Conservation (phyloP, 495 filamentous ascomycete species). For the Penicillium cataractarum region DNA sequence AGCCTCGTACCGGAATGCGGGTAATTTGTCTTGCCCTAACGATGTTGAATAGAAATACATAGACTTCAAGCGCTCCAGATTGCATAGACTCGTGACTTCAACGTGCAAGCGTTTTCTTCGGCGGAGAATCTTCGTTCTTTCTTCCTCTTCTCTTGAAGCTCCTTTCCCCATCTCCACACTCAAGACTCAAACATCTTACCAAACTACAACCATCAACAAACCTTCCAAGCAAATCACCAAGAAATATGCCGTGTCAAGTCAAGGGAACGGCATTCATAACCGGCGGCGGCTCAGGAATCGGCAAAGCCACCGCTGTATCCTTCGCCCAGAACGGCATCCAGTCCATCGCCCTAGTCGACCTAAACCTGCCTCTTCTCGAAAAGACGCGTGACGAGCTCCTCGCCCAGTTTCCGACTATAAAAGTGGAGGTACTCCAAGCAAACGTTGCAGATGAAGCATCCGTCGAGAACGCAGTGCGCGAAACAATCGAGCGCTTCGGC, state of each 20-base stretch:
- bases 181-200: not conserved
- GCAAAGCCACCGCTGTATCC: constrained; percentile 24
- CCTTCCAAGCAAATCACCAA: not conserved
- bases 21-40: too few species aligned
- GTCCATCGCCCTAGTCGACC: constrained; percentile 26
- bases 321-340: constrained; percentile 31
- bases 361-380: constrained; percentile 25
- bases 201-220: not conserved
- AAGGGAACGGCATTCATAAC: constrained; percentile 33
- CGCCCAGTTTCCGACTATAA: constrained; percentile 13
- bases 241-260: constrained; percentile 24
- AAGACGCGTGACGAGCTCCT: constrained; percentile 16
- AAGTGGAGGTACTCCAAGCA: constrained; percentile 14
- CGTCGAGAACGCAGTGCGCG: constrained; percentile 21
- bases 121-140: not conserved
- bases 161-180: not conserved
- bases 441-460: constrained; percentile 31
- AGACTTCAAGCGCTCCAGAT: not conserved
- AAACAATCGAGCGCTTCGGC: constrained; percentile 33
- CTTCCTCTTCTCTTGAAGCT: not conserved
- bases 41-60: too few species aligned
- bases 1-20: too few species aligned
- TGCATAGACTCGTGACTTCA: not conserved
- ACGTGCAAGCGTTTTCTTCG: not conserved
- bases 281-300: constrained; percentile 33